Base-by-base conservation (phyloP, 2,329 filamentous ascomycete genomes). In the Cryphonectria japonica region DNA sequence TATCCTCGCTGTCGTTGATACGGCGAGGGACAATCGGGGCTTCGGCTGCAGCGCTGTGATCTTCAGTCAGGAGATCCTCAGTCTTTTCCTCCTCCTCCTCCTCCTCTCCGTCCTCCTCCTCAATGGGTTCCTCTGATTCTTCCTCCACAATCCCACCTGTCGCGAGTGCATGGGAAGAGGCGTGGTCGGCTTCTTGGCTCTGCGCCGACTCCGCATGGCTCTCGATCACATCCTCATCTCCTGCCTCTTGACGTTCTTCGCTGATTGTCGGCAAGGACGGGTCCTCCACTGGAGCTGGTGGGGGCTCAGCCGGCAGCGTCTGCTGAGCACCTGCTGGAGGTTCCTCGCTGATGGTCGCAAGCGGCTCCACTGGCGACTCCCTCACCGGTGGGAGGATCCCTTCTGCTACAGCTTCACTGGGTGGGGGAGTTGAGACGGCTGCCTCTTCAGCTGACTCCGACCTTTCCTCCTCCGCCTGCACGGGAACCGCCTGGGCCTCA, bases 271-370 rank as follows among this genome's bases (percentile, higher is more conserved):
- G 22, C 34, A 64, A 14, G 19, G 34, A 70, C 3, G 37, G 43
- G 34, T 43, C 64, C 65, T 66, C 69, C 60, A 41, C 67, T 34
- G 3, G 37, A 8, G n/a, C 67, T 41, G 67, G 39, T 29, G 9
- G 43, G 22, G 63, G 63, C 43, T 65, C 22, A 26, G 29, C 7
- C 29, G 29, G 16, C 13, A 50, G 19, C 11, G 46, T 13, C 41
- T 50, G 29, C 32, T 54, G 29, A 4, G 26, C 32, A 22, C n/a
- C 43, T 16, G 22, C 43, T 2, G 26, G 57, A 34, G 57, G 41
- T 19, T 63, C 67, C 43, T 68, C 67, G 32, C 39, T 68, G 59
- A 68, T 68, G 3, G 67, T 26, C 6, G 67, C 22, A 14, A 68
- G 46, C 8, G 32, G 43, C 41, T 68, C 57, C 22, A 32, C 41